These are phyloP conservation scores for Saccharomycopsis sp. DNA, from an alignment of 805 yeast species.

Conservation along the genomic window DNA sequence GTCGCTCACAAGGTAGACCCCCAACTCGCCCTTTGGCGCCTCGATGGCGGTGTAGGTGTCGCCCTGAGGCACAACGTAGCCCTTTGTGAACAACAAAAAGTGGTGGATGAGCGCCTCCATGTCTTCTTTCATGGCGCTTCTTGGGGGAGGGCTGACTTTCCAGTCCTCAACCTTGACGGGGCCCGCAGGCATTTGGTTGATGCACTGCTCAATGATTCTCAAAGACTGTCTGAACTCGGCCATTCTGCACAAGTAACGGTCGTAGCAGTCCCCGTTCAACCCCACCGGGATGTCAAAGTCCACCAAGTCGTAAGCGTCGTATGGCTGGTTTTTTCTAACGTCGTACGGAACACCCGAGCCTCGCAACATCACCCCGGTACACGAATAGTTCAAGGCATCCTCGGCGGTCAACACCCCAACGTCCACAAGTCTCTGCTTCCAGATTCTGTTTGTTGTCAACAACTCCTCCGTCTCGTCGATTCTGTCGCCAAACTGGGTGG, in stretches of 20 bases:
- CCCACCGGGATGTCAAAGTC: conserved; percentile 88
- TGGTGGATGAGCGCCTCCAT: conserved; percentile 91
- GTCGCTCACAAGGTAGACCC: conserved; percentile 79
- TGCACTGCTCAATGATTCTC: conserved; percentile 83
- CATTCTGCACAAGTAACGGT: conserved; percentile 82
- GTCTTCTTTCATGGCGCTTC: conserved; percentile 77
- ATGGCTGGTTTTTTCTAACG: conserved; percentile 77
- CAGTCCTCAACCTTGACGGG: conserved; percentile 87
- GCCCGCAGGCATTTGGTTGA: conserved; percentile 86
- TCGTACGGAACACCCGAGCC: conserved; percentile 87
- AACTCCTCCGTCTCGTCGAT: conserved; percentile 85
- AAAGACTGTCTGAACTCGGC: conserved; percentile 86
- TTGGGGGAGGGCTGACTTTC: conserved; percentile 77
- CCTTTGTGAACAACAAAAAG: conserved; percentile 80
- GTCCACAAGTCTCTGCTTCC: conserved; percentile 80
- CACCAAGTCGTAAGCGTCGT: conserved; percentile 79
- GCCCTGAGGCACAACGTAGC: conserved; percentile 82
- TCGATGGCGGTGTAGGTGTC: conserved; percentile 88
- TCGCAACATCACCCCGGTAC: conserved; percentile 84
- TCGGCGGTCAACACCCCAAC: conserved; percentile 79
- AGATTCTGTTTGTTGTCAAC: conserved; percentile 82
- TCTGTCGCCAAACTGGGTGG: conserved; percentile 90
- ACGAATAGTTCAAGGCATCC: conserved; percentile 73
- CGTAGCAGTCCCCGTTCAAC: conserved; percentile 82
- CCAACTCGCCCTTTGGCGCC: conserved; percentile 96